These are phyloP conservation scores for Wickerhamiella azymoides DNA, from an alignment of 805 yeast genomes.

Conservation along the genomic window DNA sequence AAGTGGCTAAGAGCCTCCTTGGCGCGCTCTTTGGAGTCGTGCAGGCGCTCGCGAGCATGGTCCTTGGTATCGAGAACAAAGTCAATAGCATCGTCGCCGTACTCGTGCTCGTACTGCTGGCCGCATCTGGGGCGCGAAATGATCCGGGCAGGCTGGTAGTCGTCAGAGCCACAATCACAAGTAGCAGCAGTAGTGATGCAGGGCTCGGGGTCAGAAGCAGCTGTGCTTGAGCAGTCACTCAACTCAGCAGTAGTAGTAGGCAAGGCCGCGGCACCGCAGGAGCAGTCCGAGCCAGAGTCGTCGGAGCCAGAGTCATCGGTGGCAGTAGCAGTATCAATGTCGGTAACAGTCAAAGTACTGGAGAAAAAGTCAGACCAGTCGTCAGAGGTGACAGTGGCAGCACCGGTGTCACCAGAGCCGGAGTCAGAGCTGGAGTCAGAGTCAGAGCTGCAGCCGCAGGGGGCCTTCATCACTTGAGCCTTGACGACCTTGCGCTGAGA, in stretches of 20 bases:
- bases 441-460: background rate
- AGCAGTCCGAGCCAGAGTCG: slow-evolving; percentile 2
- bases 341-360: background rate
- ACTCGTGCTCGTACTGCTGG: background rate
- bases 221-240: background rate
- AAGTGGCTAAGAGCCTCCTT: background rate
- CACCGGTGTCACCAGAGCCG: background rate
- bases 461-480: background rate
- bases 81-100: background rate
- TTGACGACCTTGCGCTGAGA: background rate
- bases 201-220: background rate
- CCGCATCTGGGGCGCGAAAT: background rate
- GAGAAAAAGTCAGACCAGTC: background rate
- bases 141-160: background rate
- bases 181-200: background rate
- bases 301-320: background rate
- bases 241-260: background rate
- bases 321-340: background rate
- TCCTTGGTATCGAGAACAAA: background rate
- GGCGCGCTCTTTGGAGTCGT: background rate
- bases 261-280: background rate
- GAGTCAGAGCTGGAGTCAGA: slow-evolving; percentile 4
- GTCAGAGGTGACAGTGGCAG: background rate
- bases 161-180: background rate
- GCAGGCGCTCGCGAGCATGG: background rate